These are phyloP conservation scores for Blastobotrys attinorum DNA, from an alignment of 805 yeast genomes.

Conservation along the genomic window DNA sequence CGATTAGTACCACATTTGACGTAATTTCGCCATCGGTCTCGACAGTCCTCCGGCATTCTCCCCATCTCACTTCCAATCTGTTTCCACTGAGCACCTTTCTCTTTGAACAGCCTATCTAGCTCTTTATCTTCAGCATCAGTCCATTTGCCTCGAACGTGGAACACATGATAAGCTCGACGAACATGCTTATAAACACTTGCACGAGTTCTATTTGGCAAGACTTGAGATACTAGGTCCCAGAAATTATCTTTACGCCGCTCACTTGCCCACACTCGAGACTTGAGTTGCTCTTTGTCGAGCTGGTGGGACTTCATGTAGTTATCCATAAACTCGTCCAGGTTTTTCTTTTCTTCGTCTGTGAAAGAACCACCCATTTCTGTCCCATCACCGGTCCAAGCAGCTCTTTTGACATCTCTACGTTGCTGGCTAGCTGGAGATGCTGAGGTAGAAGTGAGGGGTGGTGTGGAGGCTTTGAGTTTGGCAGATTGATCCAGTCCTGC, in stretches of 20 bases:
- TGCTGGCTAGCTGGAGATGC: neutral
- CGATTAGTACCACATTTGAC: constrained; percentile 82
- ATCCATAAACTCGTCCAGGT: constrained; percentile 63
- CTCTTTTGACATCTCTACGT: neutral
- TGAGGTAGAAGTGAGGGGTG: too few relatives aligned
- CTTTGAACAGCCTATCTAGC: constrained; percentile 53
- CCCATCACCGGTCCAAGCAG: constrained; percentile 23
- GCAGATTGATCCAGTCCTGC: too few relatives aligned
- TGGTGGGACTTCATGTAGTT: constrained; percentile 60
- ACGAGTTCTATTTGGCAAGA: constrained; percentile 75
- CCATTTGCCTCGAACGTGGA: constrained; percentile 88
- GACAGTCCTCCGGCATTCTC: constrained; percentile 96
- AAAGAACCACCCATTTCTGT: constrained; percentile 36
- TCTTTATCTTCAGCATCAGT: constrained; percentile 68
- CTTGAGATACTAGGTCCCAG: constrained; percentile 77
- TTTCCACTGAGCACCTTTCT: constrained; percentile 82
- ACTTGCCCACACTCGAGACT: constrained; percentile 81
- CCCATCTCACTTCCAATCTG: constrained; percentile 70
- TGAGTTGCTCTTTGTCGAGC: constrained; percentile 58
- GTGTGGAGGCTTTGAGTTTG: too few relatives aligned
- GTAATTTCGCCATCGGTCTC: constrained; percentile 95
- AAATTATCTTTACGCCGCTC: constrained; percentile 80
- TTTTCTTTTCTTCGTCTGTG: constrained; percentile 55
- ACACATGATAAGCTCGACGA: constrained; percentile 79
- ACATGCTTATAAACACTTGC: constrained; percentile 92